Percentiles rank a stretch among this genome's conserved stretches.
phyloP scores from a whole-genome alignment of 352 stramenopile species.

The Phytophthora kernoviae region DNA sequence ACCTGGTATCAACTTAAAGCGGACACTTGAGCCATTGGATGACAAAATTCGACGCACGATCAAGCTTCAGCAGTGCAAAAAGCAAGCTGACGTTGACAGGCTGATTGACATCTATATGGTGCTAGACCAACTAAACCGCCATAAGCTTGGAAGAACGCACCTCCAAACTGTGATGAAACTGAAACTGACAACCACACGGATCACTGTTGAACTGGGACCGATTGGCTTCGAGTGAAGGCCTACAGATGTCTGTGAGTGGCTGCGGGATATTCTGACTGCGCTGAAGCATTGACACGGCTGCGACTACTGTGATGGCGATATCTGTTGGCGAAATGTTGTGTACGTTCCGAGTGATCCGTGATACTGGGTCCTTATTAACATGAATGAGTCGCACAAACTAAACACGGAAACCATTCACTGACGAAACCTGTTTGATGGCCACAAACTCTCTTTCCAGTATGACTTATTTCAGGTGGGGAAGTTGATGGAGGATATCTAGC shows the following conservation, averaged over 20 bases:
- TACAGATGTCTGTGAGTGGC: slow-evolving; percentile 14
- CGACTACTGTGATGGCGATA: slow-evolving; percentile 22
- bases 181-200: background rate
- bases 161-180: background rate
- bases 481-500: background rate
- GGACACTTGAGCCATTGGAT: background rate
- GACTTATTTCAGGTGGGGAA: slow-evolving; percentile 22
- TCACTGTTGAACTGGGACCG: background rate
- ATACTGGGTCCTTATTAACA: slow-evolving; percentile 30
- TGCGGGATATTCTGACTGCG: slow-evolving; percentile 13
- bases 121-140: background rate
- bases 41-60: slow-evolving; percentile 6
- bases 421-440: slow-evolving; percentile 10
- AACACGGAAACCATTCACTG: slow-evolving; percentile 11
- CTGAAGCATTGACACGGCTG: slow-evolving; percentile 19
- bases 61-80: background rate
- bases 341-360: slow-evolving; percentile 9
- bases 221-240: background rate
- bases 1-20: background rate
- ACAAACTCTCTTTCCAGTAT: slow-evolving; percentile 20
- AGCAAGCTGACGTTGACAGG: background rate
- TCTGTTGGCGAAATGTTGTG: slow-evolving; percentile 25
- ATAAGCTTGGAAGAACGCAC: background rate
- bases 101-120: slow-evolving; percentile 5
- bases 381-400: slow-evolving; percentile 16